A percentile compares a stretch with the other conserved stretches of the same genome.
phyloP scores from a whole-genome alignment of 768 basidiomycete species.

The Vararia minispora region DNA sequence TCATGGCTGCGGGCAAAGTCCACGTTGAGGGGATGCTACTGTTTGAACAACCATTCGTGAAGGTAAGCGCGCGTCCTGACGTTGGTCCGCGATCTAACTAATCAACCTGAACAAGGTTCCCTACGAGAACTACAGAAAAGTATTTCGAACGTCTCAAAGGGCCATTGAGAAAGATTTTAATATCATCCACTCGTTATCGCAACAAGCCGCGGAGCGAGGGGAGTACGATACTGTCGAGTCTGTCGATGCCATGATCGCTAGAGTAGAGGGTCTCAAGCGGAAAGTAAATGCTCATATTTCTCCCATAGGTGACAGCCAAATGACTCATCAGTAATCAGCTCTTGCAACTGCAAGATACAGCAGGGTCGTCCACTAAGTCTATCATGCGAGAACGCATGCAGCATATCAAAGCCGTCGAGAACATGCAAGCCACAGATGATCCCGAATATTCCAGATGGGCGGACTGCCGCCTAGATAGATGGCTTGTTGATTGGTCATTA shows the following conservation, averaged over 20 bases:
- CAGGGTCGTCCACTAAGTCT: constrained; percentile 47
- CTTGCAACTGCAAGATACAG: constrained; percentile 34
- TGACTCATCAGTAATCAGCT: constrained; percentile 25
- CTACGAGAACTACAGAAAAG: constrained; percentile 80
- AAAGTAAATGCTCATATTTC: constrained; percentile 45
- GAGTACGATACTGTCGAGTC: constrained; percentile 40
- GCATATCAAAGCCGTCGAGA: constrained; percentile 57
- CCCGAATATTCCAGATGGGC: constrained; percentile 68
- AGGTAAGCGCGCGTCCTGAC: constrained; percentile 31
- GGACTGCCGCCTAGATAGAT: constrained; percentile 70
- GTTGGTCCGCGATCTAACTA: neutral
- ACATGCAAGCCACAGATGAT: constrained; percentile 35
- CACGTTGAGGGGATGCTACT: constrained; percentile 66
- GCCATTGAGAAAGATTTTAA: constrained; percentile 72
- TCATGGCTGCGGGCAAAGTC: constrained; percentile 34
- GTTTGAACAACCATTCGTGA: constrained; percentile 76
- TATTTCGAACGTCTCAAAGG: constrained; percentile 76
- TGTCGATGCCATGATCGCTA: constrained; percentile 67
- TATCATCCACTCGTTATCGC: constrained; percentile 41
- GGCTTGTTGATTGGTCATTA: constrained; percentile 90
- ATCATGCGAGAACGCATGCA: constrained; percentile 67
- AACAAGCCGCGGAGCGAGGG: constrained; percentile 45
- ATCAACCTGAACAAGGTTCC: constrained; percentile 49
- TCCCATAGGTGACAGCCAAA: too few relatives aligned
- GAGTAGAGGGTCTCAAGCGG: constrained; percentile 72